Base-by-base conservation (phyloP, 495 filamentous ascomycete species). In the Rusavskia elegans region DNA sequence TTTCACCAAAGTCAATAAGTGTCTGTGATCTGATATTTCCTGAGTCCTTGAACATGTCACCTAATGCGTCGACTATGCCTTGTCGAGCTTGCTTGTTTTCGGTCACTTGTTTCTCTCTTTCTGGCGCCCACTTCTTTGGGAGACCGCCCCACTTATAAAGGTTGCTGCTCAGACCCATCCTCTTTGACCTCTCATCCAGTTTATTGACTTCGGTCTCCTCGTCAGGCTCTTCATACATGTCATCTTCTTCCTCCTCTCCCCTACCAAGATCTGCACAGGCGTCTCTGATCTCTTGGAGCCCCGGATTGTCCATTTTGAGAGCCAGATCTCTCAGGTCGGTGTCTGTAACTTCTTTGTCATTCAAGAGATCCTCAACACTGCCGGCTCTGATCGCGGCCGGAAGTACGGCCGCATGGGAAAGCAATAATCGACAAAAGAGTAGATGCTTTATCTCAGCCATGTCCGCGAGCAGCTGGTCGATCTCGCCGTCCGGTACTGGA, bases 261-360 rank as follows among this genome's bases (percentile, higher is more conserved):
- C 69, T 59, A 11, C 60, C 49, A 53, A 75, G 68, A 59, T 78
- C 74, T 16, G 74, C 71, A 57, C 73, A 76, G 19, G 73, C 72
- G 59, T 76, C 70, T 20, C 72, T 66, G 30, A 76, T 67, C 13
- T 69, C 66, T 56, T 76, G 67, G 5, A 73, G 61, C 30, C 60
- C 64, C 17, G 71, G 71, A 27, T 64, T 55, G 39, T 75, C 70
- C 17, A 78, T 59, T 45, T 65, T 68, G 19, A 76, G 63, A 39
- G 69, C 72, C 7, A 76, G 57, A 53, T 76, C 74, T 19, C 71
- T 61, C 9, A 78, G 53, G 49, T 75, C 71, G 1, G 69, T 59
- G 27, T 64, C 63, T 2, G 67, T 62, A 20, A 76, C 63, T 16
- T 68, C 60, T 20, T 62, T 48, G 40, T 74, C 65, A 7, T 60